Conservation (phyloP, 345 rosid species). For the Chamaenerion angustifolium region DNA sequence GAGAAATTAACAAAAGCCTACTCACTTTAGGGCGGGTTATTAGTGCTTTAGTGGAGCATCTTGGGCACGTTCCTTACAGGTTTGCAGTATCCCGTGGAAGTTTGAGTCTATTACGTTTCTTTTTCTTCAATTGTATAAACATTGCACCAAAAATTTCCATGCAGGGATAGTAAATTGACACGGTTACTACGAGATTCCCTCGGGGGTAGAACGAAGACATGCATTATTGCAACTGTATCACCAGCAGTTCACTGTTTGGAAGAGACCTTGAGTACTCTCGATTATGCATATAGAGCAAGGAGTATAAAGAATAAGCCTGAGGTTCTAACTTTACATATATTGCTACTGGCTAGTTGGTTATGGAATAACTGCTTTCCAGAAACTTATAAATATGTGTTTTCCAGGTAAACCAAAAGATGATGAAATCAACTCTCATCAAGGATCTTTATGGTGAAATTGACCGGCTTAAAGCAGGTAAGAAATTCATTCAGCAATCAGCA, state of each 20-base stretch:
- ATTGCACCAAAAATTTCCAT: background rate
- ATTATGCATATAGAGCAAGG: constrained; percentile 97
- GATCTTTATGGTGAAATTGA: constrained; percentile 99
- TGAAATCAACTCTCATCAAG: constrained; percentile 96
- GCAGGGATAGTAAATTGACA: constrained; percentile 99
- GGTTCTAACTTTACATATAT: constrained; percentile 25
- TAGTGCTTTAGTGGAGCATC: constrained; percentile 98
- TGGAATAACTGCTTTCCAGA: too few species aligned
- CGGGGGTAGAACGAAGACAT: constrained; percentile 98
- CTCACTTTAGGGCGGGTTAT: constrained; percentile 95
- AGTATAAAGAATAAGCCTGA: constrained; percentile 92
- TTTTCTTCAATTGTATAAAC: background rate
- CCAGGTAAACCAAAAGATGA: constrained; percentile 97
- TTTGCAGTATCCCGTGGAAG: background rate
- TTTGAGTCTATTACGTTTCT: constrained; percentile 1
- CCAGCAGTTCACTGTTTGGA: constrained; percentile 98
- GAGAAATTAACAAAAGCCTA: constrained; percentile 97
- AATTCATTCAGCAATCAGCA: too few species aligned
- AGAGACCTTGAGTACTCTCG: constrained; percentile 92
- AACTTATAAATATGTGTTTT: too few species aligned
- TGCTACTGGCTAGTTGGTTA: background rate
- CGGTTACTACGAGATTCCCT: constrained; percentile 96
- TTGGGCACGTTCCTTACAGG: constrained; percentile 90
- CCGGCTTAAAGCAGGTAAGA: constrained; percentile 80
- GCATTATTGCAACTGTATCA: constrained; percentile 98